These are phyloP conservation scores for Phoma sp. DNA, from an alignment of 2,329 filamentous ascomycete species.

Conservation along the genomic window DNA sequence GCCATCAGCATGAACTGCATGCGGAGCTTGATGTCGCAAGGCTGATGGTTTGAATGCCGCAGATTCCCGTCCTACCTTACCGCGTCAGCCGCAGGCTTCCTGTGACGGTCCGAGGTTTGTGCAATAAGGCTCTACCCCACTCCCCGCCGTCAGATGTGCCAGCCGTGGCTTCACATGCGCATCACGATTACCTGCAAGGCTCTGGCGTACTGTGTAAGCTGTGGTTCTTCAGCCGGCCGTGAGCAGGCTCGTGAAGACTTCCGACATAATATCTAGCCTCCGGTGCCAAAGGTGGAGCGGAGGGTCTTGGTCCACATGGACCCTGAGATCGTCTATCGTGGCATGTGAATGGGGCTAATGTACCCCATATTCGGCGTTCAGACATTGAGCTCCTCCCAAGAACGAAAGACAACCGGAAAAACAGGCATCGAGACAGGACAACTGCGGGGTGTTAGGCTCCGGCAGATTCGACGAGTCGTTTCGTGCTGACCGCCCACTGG, in stretches of 20 bases:
- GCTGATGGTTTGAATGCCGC: constrained; percentile 3
- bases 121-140: constrained; percentile 3
- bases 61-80: neutral
- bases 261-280: constrained; percentile 22
- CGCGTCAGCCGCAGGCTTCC: constrained; percentile 2
- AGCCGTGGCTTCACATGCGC: constrained; percentile 13
- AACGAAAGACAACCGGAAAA: constrained; percentile 14
- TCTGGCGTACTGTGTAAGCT: neutral
- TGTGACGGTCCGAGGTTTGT: constrained; percentile 1
- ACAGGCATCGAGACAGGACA: constrained; percentile 2
- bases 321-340: constrained; percentile 32
- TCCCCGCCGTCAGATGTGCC: neutral
- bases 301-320: constrained; percentile 25
- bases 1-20: constrained; percentile 20
- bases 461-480: constrained; percentile 25
- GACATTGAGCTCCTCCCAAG: constrained; percentile 19
- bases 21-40: constrained; percentile 7
- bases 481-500: constrained; percentile 23
- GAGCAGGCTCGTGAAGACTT: constrained; percentile 16
- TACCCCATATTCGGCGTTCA: constrained; percentile 44
- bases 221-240: constrained; percentile 16
- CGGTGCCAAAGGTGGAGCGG: constrained; percentile 22
- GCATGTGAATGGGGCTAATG: constrained; percentile 40
- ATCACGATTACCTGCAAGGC: neutral
- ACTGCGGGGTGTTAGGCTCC: constrained; percentile 8